Evolutionary conservation across 1,139 yeast species (phyloP), one percentile per base, ranked within the genome.

Genomic region (Lodderomyces jiufengensis): DNA sequence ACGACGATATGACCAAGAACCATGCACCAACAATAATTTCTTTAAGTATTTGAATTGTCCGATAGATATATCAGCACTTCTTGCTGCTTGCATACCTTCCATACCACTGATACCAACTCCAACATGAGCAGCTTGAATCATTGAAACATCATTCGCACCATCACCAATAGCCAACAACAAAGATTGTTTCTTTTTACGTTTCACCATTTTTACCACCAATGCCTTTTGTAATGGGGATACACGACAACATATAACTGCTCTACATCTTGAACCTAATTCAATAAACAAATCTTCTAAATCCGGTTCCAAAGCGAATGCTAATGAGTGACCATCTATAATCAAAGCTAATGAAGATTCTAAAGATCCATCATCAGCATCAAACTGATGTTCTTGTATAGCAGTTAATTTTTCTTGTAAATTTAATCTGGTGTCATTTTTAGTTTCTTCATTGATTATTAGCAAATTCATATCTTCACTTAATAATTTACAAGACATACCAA

Each of bases 21-120:
- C 99, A 58, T 94, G 99, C 8, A 94, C 98, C 32, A 94, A 69
- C 34, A 94, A 63, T 39, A 94, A 63, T 54, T 86, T 90, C 48
- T 79, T 77, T 63, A 94, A 72, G 55, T 76, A 92, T 55, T 82
- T 80, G 73, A 94, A 94, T 57, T 94, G 98, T 0, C 97, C 98
- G 61, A 94, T 87, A 1, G 97, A 90, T 42, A 92, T 80, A 68
- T 94, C 99, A 0, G 99, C 98, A 59, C 95, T 82, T 59, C 98
- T 75, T 0, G 98, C 97, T 7, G 98, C 98, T 60, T 94, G 99
- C 88, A 90, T 90, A 49, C 99, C 99, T 64, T 94, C 98, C 63
- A 87, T 95, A 58, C 98, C 98, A 32, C 96, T 95, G 51, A 92
- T 92, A 61, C 98, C 98, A 33, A 92, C 94, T 49, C 98, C 98